phyloP scores from a whole-genome alignment of 441 rosid species.

The Pelargonium cotyledonis region DNA sequence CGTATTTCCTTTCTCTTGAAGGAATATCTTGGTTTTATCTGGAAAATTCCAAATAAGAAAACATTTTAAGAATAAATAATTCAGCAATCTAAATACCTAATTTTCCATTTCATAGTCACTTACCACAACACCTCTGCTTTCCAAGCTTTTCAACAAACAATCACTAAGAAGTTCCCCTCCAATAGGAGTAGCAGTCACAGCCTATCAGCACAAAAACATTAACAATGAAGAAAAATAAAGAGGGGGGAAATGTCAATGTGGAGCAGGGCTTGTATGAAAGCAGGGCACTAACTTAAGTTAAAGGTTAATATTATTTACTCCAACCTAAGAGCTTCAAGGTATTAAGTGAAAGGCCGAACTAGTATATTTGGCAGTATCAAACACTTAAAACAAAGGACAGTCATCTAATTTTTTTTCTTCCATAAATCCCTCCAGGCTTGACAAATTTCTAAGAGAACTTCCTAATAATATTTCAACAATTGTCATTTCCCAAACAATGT shows the following conservation, averaged over 20 bases:
- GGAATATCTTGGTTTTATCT: slow-evolving; percentile 96
- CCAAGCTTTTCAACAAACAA: slow-evolving; percentile 95
- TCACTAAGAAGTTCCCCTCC: slow-evolving; percentile 97
- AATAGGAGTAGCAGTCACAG: slow-evolving; percentile 68
- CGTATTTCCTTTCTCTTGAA: slow-evolving; percentile 94
- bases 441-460: not conserved
- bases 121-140: slow-evolving; percentile 82
- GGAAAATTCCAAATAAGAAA: slow-evolving; percentile 22
- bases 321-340: no score
- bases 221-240: not conserved
- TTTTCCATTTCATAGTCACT: slow-evolving; percentile 24
- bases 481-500: no score
- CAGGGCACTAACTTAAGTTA: not conserved
- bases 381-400: no score
- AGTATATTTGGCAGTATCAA: no score
- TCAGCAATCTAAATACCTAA: slow-evolving; percentile 12
- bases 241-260: no score
- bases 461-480: no score
- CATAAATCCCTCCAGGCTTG: not conserved
- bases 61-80: slow-evolving; percentile 4
- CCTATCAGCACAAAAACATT: slow-evolving; percentile 37
- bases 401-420: no score
- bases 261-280: not conserved
- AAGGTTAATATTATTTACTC: no score
- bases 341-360: no score